Evolutionary conservation across 2,329 filamentous ascomycete species (phyloP), one percentile per base, ranked within the genome.

Genomic region (Fusarium torulosum): DNA sequence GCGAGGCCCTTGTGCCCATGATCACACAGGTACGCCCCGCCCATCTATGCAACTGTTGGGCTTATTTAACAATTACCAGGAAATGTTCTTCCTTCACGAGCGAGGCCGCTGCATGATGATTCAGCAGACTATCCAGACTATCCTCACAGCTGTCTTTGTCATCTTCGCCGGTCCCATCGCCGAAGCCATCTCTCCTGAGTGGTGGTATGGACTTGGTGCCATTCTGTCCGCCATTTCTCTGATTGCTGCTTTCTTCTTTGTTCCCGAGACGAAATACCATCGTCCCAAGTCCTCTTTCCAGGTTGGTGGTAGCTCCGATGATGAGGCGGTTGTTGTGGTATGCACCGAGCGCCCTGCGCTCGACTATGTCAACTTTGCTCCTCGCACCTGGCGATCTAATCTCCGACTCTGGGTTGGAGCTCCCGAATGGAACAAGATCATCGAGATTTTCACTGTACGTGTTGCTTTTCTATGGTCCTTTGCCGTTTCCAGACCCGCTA

Each of bases 51-150:
- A 6, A n/a, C 1, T 13, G 2, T 4, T 1, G 4, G 10, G 14
- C 5, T 27, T 17, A 4, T 6, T 54, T 60, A 59, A 60, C 19
- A 0, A 2, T 23, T 11, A 6, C 29, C 8, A 71, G 68, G 68
- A 71, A 42, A 69, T 71, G 11, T 71, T 71, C 27, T 71, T 71
- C 41, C 58, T 71, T 1, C 68, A 71, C 31, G 68, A 71, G 38
- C 40, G 68, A 51, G 55, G 68, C 1, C 66, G 61, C 4, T 63
- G 57, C 13, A 59, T 71, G 50, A 71, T 71, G 68, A 59, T 71
- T 6, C 68, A 71, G 9, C 67, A 71, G 14, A 71, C 61, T 1
- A 71, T 71, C 0, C 68, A 71, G 19, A 66, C 59, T 1, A 71
- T 71, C 6, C 43, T 61, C 35, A 71, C 68, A 2, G 57, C 68